Evolutionary conservation across 345 rosid species (phyloP), one percentile per base, ranked within the genome.

Genomic region (Salix suchowensis): DNA sequence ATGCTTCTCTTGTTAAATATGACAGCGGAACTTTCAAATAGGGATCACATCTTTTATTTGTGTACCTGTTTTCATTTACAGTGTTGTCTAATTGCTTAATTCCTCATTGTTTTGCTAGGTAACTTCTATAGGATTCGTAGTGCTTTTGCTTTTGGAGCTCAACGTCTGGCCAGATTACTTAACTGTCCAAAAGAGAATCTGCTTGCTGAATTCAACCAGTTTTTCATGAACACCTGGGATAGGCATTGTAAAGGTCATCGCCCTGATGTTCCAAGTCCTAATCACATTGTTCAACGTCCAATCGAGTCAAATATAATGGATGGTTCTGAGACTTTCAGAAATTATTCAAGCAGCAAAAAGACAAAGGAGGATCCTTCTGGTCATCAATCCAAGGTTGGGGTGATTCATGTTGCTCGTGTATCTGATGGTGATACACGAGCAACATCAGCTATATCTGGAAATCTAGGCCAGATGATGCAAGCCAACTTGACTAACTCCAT

Each of bases 251-350:
- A 50, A 23, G 73, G 82, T 32, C 40, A 64, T 69, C 76, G 76
- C n/a, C 78, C 73, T 23, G 82, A 83, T 73, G 97, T 94, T 52
- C 94, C 93, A 40, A 88, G 83, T 74, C 82, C 71, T 82, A 92
- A 89, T 61, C 75, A 87, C 48, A 54, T 85, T 88, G 73, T 36
- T 50, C 76, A 77, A 76, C 81, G 88, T 72, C 76, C 82, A 75
- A 77, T 91, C 69, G 82, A 83, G 74, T 76, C 77, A 21, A 88
- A 87, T 48, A 83, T 74, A 65, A 68, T 71, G 46, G 82, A 78
- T 70, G 84, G 69, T 74, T 76, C 88, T 70, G 90, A 89, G 82
- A 79, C 76, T 82, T 79, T 64, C 34, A 70, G 39, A 72, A 85
- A 71, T 78, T 77, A 78, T 76, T 83, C 88, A 71, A 88, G 80